A percentile compares a stretch with the other conserved stretches of the same genome.
These are phyloP conservation scores for Leishmania martiniquensis DNA, from an alignment of 208 protist genomes.

Conservation along the genomic window DNA sequence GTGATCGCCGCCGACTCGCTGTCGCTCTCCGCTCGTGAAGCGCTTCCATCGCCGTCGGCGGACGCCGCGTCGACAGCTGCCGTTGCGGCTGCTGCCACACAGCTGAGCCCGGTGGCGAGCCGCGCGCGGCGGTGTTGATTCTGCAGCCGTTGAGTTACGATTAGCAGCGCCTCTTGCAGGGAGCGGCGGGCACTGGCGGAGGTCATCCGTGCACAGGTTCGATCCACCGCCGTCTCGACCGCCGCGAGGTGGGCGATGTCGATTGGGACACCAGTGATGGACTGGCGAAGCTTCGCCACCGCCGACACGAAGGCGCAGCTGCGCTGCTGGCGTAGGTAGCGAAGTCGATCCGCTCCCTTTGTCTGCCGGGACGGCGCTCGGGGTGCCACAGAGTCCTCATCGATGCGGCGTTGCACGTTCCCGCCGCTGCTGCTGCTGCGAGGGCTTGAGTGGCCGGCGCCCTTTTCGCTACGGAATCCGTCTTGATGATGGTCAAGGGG, in stretches of 20 bases:
- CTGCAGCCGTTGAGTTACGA: conserved; percentile 41
- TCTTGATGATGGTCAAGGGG: neutral
- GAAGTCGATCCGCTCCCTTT: conserved; percentile 3
- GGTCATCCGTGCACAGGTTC: conserved; percentile 12
- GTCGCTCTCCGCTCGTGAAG: neutral
- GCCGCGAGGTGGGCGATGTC: conserved; percentile 26
- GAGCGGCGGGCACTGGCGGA: conserved; percentile 12
- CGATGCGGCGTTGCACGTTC: neutral
- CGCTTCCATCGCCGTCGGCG: neutral
- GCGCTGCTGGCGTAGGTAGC: conserved; percentile 18
- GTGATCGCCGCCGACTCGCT: neutral
- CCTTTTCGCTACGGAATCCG: neutral
- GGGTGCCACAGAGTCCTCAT: neutral
- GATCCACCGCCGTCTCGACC: conserved; percentile 32
- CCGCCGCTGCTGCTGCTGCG: conserved; percentile 3
- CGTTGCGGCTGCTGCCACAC: neutral
- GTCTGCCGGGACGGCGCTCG: too few species aligned
- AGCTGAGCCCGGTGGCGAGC: neutral
- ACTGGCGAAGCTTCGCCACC: conserved; percentile 33
- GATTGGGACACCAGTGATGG: conserved; percentile 22
- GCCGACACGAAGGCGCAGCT: conserved; percentile 29
- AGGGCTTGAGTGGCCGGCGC: neutral
- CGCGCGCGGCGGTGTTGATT: conserved; percentile 23
- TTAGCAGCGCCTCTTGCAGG: conserved; percentile 41
- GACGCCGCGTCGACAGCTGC: neutral